These are phyloP conservation scores for Leccinum disarticulatum DNA, from an alignment of 768 basidiomycete species.

Conservation along the genomic window DNA sequence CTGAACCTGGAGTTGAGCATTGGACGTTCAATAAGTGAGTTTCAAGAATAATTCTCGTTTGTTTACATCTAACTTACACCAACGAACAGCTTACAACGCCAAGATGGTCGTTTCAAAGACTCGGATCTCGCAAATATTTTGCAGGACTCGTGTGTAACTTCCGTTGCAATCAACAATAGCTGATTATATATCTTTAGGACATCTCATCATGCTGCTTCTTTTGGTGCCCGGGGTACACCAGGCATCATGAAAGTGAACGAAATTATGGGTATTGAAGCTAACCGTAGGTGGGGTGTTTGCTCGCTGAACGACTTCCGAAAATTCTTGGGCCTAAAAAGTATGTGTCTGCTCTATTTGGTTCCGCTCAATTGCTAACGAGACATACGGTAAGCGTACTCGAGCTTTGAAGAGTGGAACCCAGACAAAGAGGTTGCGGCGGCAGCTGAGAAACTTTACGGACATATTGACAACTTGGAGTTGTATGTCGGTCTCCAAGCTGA, in stretches of 20 bases:
- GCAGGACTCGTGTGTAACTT: slow-evolving; percentile 58
- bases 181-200: slow-evolving; percentile 43
- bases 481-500: slow-evolving; percentile 83
- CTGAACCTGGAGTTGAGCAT: slow-evolving; percentile 47
- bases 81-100: slow-evolving; percentile 53
- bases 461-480: slow-evolving; percentile 76
- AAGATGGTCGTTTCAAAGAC: slow-evolving; percentile 65
- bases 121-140: slow-evolving; percentile 66
- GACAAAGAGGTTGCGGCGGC: slow-evolving; percentile 63
- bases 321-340: slow-evolving; percentile 79
- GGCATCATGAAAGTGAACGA: slow-evolving; percentile 74
- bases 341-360: slow-evolving; percentile 15
- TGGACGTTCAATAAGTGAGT: slow-evolving; percentile 70
- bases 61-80: slow-evolving; percentile 4
- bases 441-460: slow-evolving; percentile 75
- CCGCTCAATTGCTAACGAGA: neutral
- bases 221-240: slow-evolving; percentile 77
- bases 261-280: slow-evolving; percentile 81
- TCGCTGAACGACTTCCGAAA: slow-evolving; percentile 82
- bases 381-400: slow-evolving; percentile 51
- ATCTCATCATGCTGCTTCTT: slow-evolving; percentile 67
- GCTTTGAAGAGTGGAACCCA: slow-evolving; percentile 82
- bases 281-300: slow-evolving; percentile 77
- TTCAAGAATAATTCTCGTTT: neutral
- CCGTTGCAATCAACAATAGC: neutral